Conservation (phyloP, 78 protist genomes). For the Planoprotostelium fungivorum region DNA sequence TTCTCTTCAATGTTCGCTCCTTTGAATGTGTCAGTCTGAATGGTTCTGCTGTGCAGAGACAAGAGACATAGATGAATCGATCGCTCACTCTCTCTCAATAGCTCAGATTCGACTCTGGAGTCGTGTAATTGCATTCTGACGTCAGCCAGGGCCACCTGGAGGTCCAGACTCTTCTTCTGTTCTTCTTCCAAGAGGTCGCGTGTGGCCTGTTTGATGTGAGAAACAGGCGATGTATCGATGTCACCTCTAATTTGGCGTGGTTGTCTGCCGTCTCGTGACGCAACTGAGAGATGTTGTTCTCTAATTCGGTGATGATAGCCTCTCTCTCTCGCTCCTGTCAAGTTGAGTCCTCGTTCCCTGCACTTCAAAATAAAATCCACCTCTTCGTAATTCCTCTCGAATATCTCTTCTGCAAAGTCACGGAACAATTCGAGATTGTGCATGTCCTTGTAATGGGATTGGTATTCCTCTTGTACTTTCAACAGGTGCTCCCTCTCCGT, state of each 20-base stretch:
- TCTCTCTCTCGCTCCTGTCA: not conserved
- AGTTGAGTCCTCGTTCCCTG: not conserved
- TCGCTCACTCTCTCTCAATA: not conserved
- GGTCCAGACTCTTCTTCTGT: not conserved
- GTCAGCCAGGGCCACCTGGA: not conserved
- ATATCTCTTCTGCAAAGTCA: not conserved
- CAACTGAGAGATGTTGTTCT: not conserved
- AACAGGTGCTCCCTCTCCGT: not conserved
- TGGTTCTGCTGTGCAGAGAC: not conserved
- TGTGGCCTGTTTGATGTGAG: not conserved
- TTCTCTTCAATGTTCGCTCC: not conserved
- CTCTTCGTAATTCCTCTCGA: not conserved
- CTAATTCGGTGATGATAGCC: not conserved
- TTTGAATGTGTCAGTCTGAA: not conserved
- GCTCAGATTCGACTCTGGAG: not conserved
- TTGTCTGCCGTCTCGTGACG: not conserved
- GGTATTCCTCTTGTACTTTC: not conserved
- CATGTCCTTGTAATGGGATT: not conserved
- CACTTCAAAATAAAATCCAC: not conserved
- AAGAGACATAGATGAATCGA: not conserved
- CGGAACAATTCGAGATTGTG: not conserved
- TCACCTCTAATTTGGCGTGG: not conserved
- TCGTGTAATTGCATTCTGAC: not conserved
- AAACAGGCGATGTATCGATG: not conserved
- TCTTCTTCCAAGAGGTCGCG: not conserved